Evolutionary conservation across 306 rosid genomes (phyloP).

Genomic region (Casuarina glauca): DNA sequence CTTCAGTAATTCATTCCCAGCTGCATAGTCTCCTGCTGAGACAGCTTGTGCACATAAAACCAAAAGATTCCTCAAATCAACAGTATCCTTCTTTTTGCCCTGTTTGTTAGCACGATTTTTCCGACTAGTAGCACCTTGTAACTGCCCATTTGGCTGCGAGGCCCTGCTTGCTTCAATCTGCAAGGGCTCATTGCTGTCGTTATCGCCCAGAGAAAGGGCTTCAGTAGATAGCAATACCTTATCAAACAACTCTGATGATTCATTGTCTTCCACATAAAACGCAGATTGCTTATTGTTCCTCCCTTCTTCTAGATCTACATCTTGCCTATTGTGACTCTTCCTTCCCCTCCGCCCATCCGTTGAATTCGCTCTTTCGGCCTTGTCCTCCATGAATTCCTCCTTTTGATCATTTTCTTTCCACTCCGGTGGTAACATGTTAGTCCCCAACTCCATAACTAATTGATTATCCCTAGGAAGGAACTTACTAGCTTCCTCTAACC

Average conservation of each 20-base stretch:
- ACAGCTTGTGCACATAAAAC: conserved; percentile 67
- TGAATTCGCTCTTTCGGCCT: conserved; percentile 26
- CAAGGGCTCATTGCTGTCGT: not conserved
- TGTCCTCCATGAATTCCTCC: conserved; percentile 23
- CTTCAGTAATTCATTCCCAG: conserved; percentile 59
- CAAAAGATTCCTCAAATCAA: conserved; percentile 60
- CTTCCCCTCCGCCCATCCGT: conserved; percentile 31
- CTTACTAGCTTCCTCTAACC: too few species aligned
- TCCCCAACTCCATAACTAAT: conserved; percentile 19
- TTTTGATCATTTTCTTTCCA: conserved; percentile 21
- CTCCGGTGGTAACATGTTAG: not conserved
- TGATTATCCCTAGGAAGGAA: too few species aligned
- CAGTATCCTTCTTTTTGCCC: conserved; percentile 44
- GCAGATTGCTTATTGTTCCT: conserved; percentile 60
- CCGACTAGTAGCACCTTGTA: conserved; percentile 3
- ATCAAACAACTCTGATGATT: conserved; percentile 51
- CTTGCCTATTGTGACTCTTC: conserved; percentile 53
- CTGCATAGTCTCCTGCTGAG: conserved; percentile 48
- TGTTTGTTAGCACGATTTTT: conserved; percentile 40
- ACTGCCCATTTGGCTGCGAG: conserved; percentile 7
- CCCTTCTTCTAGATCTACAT: conserved; percentile 37
- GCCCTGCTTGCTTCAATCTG: conserved; percentile 18
- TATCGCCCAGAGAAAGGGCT: conserved; percentile 2
- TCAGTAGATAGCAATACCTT: conserved; percentile 35
- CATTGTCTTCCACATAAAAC: conserved; percentile 34